Conservation (phyloP, 208 protist species). For the Lotmaria passim region DNA sequence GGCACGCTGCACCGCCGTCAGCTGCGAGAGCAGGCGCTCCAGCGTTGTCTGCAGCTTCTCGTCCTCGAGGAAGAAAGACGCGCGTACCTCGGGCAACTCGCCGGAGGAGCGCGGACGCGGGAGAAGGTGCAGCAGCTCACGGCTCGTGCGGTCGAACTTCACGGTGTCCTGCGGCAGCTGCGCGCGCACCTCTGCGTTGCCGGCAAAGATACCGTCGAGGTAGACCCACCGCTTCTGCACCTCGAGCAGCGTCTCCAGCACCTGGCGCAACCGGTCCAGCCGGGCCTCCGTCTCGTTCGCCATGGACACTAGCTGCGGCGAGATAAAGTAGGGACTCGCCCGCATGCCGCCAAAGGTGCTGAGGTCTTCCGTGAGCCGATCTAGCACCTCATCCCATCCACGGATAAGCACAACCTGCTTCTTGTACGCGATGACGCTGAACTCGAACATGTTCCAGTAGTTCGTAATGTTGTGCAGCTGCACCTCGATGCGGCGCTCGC, state of each 20-base stretch:
- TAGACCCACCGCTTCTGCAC: conserved; percentile 99
- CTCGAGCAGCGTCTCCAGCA: conserved; percentile 95
- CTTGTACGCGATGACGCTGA: conserved; percentile 96
- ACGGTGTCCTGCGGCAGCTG: conserved; percentile 95
- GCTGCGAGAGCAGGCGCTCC: conserved; percentile 90
- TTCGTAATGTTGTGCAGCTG: conserved; percentile 89
- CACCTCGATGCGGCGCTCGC: conserved; percentile 86
- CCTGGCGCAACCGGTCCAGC: conserved; percentile 89
- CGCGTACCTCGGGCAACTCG: conserved; percentile 54
- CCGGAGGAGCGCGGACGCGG: conserved; percentile 75
- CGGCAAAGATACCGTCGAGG: conserved; percentile 97
- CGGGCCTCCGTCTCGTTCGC: conserved; percentile 93
- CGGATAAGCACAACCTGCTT: conserved; percentile 94
- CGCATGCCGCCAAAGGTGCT: conserved; percentile 94
- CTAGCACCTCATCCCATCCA: conserved; percentile 98
- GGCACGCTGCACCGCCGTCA: conserved; percentile 96
- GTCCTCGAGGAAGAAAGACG: conserved; percentile 93
- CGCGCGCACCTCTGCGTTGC: conserved; percentile 93
- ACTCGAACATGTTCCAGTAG: conserved; percentile 92
- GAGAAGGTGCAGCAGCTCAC: conserved; percentile 95
- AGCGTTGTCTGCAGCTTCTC: conserved; percentile 90
- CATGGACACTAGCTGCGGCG: conserved; percentile 66
- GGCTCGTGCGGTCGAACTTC: conserved; percentile 94
- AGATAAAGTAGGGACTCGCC: conserved; percentile 95
- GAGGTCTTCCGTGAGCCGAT: conserved; percentile 94